Evolutionary conservation across 2,329 filamentous ascomycete species (phyloP), one percentile per base, ranked within the genome.

Genomic region (Trichoderma arundinaceum): DNA sequence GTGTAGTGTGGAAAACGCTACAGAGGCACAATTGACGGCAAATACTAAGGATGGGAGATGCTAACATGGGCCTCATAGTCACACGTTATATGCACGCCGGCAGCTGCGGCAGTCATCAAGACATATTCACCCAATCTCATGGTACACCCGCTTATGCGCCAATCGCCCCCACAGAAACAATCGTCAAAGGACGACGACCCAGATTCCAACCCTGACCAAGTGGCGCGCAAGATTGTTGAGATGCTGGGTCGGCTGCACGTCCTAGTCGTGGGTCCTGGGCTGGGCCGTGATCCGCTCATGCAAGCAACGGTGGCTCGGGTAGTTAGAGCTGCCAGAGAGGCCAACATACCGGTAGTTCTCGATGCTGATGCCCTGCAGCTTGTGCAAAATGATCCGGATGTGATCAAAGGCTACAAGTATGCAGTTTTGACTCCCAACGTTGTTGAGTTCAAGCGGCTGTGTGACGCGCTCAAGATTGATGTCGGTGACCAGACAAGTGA

Each of bases 41-140:
- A 7, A 15, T 17, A 28, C 46, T 15, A 22, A 28, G 19, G 3
- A 3, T 15, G 41, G 7, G 15, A 6, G 22, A 33, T 13, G 19
- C 48, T 65, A 46, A 61, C 35, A 7, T 41, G 22, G n/a, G 28
- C 4, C 15, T 49, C 28, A 39, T 43, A 92, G 92, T 92, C 90
- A 69, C 94, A 97, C 80, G 90, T 99, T 68, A 96, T 99, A 74
- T 99, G 95, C 82, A 96, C 96, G 67, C 92, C 92, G 9, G 90
- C 86, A 63, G 95, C 95, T 2, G 92, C 86, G 53, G 84, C 87
- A 73, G 94, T 97, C 43, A 97, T 99, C 80, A 99, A 99, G 82
- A 92, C 92, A 4, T 99, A 98, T 81, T 97, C 94, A 19, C 95
- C 95, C 2, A 97, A 98, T 77, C 84, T 99, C 33, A 99, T 99